phyloP scores from a whole-genome alignment of 441 rosid species.

The Eruca vesicaria region DNA sequence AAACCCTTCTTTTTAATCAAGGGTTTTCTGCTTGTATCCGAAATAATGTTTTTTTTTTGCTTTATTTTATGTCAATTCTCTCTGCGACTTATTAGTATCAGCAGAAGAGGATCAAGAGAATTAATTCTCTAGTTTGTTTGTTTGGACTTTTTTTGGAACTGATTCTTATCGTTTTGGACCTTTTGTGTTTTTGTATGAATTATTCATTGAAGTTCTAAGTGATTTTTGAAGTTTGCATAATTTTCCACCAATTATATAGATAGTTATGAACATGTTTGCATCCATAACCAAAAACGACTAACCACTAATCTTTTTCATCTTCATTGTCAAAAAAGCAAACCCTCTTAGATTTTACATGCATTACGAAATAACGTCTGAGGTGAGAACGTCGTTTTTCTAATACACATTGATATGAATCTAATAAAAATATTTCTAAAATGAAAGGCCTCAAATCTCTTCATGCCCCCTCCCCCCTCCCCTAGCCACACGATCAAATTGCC shows the following conservation, averaged over 20 bases:
- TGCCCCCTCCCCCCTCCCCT: background rate
- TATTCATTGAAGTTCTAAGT: background rate
- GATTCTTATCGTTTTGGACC: background rate
- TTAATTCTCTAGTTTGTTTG: background rate
- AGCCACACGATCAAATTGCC: background rate
- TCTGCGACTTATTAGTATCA: slow-evolving; percentile 11
- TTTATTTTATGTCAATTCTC: slow-evolving; percentile 8
- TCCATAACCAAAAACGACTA: background rate
- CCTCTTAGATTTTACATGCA: background rate
- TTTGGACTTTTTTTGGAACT: too few species aligned
- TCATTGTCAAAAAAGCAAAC: background rate
- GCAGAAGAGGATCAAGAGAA: slow-evolving; percentile 16
- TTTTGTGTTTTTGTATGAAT: background rate
- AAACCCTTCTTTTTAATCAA: background rate
- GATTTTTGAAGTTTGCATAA: background rate
- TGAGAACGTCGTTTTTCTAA: background rate
- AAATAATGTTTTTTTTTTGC: background rate
- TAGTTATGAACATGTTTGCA: background rate
- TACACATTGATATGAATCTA: background rate
- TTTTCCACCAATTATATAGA: background rate
- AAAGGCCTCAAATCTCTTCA: background rate
- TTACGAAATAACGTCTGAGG: background rate
- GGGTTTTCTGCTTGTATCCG: slow-evolving; percentile 25
- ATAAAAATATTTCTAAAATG: background rate
- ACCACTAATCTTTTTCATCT: background rate